Base-by-base conservation (phyloP, 2,329 filamentous ascomycete genomes). In the Pseudogymnoascus sp. region DNA sequence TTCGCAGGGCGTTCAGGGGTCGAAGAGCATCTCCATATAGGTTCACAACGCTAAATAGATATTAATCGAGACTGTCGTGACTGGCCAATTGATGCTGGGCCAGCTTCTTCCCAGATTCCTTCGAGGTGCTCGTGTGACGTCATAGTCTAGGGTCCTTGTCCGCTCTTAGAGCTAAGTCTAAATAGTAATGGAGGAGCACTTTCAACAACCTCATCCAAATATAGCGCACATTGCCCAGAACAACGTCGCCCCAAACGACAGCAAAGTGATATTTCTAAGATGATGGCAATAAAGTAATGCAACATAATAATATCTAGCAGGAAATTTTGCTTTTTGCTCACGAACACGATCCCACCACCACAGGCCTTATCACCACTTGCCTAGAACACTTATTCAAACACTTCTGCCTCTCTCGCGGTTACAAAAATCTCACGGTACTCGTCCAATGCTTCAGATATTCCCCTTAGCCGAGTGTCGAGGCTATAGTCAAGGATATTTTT, bases 151-250 rank as follows among this genome's bases (percentile, higher is more conserved):
- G 50, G 28, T 56, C 28, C 10, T 12, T 6, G 25, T 12, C 0
- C 1, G 46, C 1, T 4, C n/a, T 31, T 16, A 8, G 10, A 14
- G 44, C 46, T 56, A 56, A 12, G 8, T n/a, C 46, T 56, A 56
- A 56, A 56, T 34, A 18, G 46, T 38, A 31, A 10, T 7, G 7
- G 7, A 10, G 28, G 7, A 31, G 28, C 28, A 31, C 28, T 8
- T 31, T 21, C 42, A 14, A 25, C 38, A 25, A 8, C 18, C 12
- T 46, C 23, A 23, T n/a, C 69, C 66, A 81, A 82, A 40, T 40
- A 40, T 16, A 40, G 37, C 14, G 12, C 4, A 0, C 4, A n/a
- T n/a, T 5, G 12, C 12, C 12, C 12, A n/a, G 36, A 38, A 38
- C 36, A 38, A 38, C 14, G n/a, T 38, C 14, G 5, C 5, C 28